Evolutionary conservation across 331 rosid genomes (phyloP).

Genomic region (Acacia pycnantha): DNA sequence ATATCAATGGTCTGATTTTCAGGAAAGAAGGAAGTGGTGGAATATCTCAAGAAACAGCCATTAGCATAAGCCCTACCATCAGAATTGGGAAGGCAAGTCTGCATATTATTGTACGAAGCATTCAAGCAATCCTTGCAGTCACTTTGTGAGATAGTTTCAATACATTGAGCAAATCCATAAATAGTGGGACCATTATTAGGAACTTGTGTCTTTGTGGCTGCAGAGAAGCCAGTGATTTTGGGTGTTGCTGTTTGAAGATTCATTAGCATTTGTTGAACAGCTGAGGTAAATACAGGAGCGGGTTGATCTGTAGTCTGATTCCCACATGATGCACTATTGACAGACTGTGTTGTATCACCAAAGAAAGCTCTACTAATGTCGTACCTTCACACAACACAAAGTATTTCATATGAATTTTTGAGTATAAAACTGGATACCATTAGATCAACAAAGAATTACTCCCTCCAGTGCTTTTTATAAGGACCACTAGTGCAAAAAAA

Average conservation of each 20-base stretch:
- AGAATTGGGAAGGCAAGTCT: constrained; percentile 45
- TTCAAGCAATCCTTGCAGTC: constrained; percentile 57
- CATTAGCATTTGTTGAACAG: constrained; percentile 30
- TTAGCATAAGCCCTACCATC: constrained; percentile 63
- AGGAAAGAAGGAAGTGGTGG: constrained; percentile 49
- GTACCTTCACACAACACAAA: not conserved
- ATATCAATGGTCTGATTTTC: constrained; percentile 52
- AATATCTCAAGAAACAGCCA: constrained; percentile 31
- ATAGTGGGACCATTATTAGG: constrained; percentile 25
- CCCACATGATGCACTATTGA: constrained; percentile 42
- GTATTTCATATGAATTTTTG: not conserved
- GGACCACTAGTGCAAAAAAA: too few relatives aligned
- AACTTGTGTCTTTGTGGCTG: constrained; percentile 41
- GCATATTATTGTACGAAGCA: constrained; percentile 41
- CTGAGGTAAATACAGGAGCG: constrained; percentile 22
- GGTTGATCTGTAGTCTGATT: constrained; percentile 34
- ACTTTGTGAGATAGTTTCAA: constrained; percentile 39
- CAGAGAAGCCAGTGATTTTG: constrained; percentile 52
- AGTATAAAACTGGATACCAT: too few relatives aligned
- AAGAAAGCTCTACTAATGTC: not conserved
- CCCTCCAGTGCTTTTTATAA: too few relatives aligned
- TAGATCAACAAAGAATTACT: too few relatives aligned
- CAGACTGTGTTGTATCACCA: not conserved
- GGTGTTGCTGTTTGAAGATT: constrained; percentile 60
- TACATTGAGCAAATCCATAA: constrained; percentile 72